A percentile compares a stretch with the other conserved stretches of the same genome.
These are phyloP conservation scores for Boechera divaricarpa DNA, from an alignment of 345 rosid genomes.

Conservation along the genomic window DNA sequence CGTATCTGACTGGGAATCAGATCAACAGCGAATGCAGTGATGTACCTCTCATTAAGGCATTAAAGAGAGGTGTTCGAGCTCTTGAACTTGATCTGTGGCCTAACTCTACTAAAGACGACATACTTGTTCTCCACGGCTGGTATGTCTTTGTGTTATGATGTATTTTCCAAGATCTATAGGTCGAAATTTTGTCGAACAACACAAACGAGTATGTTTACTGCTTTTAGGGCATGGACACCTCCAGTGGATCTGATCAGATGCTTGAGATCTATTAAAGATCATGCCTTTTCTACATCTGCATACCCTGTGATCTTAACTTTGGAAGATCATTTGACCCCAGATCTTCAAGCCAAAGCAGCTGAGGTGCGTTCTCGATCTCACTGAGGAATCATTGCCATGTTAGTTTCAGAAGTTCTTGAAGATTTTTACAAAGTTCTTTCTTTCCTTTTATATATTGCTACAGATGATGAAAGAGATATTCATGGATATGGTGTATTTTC, in stretches of 20 bases:
- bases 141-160: slow-evolving; percentile 37
- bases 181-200: slow-evolving; percentile 1
- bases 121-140: slow-evolving; percentile 94
- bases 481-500: slow-evolving; percentile 58
- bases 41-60: slow-evolving; percentile 81
- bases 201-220: slow-evolving; percentile 29
- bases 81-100: slow-evolving; percentile 99
- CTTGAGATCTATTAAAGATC: slow-evolving; percentile 67
- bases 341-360: slow-evolving; percentile 79
- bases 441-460: not conserved
- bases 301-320: slow-evolving; percentile 77
- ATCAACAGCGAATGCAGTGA: slow-evolving; percentile 95
- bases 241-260: slow-evolving; percentile 87
- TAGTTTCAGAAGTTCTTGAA: slow-evolving; percentile 27
- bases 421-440: not conserved
- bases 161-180: not conserved
- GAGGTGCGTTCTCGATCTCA: slow-evolving; percentile 55
- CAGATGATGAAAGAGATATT: slow-evolving; percentile 65
- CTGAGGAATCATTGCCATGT: not conserved
- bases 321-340: slow-evolving; percentile 75
- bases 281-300: slow-evolving; percentile 68
- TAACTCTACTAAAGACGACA: slow-evolving; percentile 68
- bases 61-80: slow-evolving; percentile 79
- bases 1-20: slow-evolving; percentile 93
- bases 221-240: slow-evolving; percentile 77